Conservation (phyloP, 2,329 filamentous ascomycete species). For the Pseudofabraea citricarpa region DNA sequence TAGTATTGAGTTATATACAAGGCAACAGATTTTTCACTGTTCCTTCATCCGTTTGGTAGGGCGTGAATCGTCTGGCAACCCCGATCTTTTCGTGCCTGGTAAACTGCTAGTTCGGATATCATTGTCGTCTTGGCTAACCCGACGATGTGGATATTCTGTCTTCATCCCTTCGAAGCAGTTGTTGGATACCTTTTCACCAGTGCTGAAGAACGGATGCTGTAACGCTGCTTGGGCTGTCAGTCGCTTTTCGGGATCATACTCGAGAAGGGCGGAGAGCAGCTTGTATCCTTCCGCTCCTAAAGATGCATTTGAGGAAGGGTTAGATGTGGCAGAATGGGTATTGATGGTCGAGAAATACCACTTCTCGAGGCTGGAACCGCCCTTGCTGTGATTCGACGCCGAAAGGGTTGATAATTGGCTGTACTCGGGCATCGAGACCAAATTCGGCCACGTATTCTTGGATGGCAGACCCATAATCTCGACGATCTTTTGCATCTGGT, state of each 20-base stretch:
- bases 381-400: slow-evolving; percentile 35
- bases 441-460: slow-evolving; percentile 82
- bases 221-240: slow-evolving; percentile 84
- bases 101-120: slow-evolving; percentile 89
- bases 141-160: slow-evolving; percentile 81
- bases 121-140: slow-evolving; percentile 92
- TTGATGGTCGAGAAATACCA: slow-evolving; percentile 73
- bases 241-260: slow-evolving; percentile 88
- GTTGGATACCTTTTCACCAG: slow-evolving; percentile 60
- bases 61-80: slow-evolving; percentile 72
- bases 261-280: slow-evolving; percentile 74
- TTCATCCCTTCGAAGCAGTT: slow-evolving; percentile 92
- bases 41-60: slow-evolving; percentile 61
- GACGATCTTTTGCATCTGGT: slow-evolving; percentile 98
- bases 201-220: slow-evolving; percentile 84
- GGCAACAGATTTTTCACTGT: background rate
- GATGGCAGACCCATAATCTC: slow-evolving; percentile 91
- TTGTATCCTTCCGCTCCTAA: slow-evolving; percentile 76
- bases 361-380: slow-evolving; percentile 56
- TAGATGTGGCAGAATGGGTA: slow-evolving; percentile 45
- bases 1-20: too few relatives aligned
- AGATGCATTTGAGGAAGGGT: slow-evolving; percentile 40
- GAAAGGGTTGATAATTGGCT: slow-evolving; percentile 58
- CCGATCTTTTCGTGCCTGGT: slow-evolving; percentile 86
- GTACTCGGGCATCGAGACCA: slow-evolving; percentile 85